Evolutionary conservation across 345 rosid species (phyloP), one percentile per base, ranked within the genome.

Genomic region (Gossypium bickii): DNA sequence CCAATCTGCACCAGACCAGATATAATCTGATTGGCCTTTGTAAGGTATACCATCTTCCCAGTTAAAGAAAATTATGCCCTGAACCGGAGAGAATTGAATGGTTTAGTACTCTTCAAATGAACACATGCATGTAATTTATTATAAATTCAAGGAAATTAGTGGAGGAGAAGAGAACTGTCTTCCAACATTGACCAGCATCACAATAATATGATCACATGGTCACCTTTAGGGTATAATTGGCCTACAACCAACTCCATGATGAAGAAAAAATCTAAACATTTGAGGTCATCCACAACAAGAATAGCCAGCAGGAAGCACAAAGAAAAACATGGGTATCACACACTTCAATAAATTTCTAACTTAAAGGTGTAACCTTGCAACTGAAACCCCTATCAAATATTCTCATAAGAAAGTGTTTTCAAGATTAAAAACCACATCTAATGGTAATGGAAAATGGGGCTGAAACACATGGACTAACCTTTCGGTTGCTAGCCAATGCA

Each of bases 1-100:
- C 97, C 97, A 90, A 79, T 92, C 97, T 78, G 89, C 92, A 84
- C 83, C 86, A 64, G 93, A 80, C 97, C 95, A 91, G 71, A 89
- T 81, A 80, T 83, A 85, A 58, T 85, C 78, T 69, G 89, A 79
- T 76, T 80, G 82, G 71, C 83, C 84, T 70, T 53, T 67, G 74
- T 47, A 82, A 67, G 86, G 76, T 22, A 73, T 63, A 43, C 73
- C 78, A 79, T 87, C 86, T 77, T 87, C 91, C 88, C 87, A 85
- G 78, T 82, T 86, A 80, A 87, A 80, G 84, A 92, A 94, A 75
- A 88, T 73, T 78, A 94, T 86, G 60, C 98, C 98, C 98, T 94
- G 86, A 79, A 80, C 29, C 25, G 53, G 15, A 68, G 51, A 77
- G 70, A 79, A 83, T 43, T 63, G 56, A 56, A 75, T 53, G 10